Base-by-base conservation (phyloP, 306 rosid species). In the Acmispon strigosus region DNA sequence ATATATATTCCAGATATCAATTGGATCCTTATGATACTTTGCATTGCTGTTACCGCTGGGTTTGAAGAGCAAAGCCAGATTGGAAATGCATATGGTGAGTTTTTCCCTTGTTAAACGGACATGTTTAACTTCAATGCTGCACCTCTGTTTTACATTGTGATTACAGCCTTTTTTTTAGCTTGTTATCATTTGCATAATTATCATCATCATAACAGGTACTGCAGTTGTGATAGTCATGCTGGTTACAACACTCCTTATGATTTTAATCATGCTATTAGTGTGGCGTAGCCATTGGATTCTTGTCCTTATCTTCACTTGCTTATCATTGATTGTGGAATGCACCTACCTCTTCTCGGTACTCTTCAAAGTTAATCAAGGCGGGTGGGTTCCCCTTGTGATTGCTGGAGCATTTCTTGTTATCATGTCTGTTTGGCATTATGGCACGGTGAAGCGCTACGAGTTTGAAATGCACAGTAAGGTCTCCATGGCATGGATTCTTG, bases 401-500 rank as follows among this genome's bases (percentile, higher is more conserved):
- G 94, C 99, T 0, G 89, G 86, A 57, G 86, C 88, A 56, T 90
- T 91, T 80, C 85, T 88, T 51, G 5, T 83, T 67, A 77, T 94
- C 20, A 94, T 94, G 99, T 94, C 72, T 62, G 92, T 84, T 34
- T 94, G 99, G 99, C 96, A 94, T 75, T 94, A 94, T 2, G 95
- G 97, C 19, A 85, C 97, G 0, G 83, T 83, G 76, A 89, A 80
- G 62, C 90, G 97, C 52, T 94, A 87, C 0, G 96, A 90, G 79
- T 83, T 87, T 68, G 99, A 91, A 81, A 80, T 94, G 85, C 96
- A 90, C 59, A 87, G 95, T 80, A 94, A 87, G 82, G 96, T 94
- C 32, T 94, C 99, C 10, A 87, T 89, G 96, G 96, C 97, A 37
- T 95, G 99, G 99, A 83, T 95, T 85, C 96, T 95, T 0, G 97